A percentile compares a stretch with the other conserved stretches of the same genome.
Conservation (phyloP, 805 yeast genomes). For the Ogataea nitratoaversa region DNA sequence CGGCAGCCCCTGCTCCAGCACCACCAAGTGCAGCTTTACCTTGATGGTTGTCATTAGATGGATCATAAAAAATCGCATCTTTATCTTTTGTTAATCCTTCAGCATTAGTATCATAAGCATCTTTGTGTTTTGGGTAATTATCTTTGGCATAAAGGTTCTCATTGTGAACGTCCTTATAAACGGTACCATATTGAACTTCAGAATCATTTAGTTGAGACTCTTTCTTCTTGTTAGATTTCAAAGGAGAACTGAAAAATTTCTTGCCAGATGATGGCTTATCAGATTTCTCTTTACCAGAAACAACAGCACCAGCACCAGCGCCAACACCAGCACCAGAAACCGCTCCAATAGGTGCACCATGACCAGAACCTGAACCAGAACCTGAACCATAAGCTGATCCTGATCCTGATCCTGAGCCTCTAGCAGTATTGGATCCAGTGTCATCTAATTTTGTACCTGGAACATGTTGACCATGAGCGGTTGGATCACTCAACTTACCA, state of each 20-base stretch:
- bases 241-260: background rate
- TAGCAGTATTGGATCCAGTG: no score
- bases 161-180: constrained; percentile 13
- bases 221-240: background rate
- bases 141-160: constrained; percentile 3
- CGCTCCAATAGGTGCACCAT: no score
- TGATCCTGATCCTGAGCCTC: background rate
- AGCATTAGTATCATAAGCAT: constrained; percentile 1
- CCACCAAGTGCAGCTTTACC: no score
- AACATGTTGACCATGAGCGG: background rate
- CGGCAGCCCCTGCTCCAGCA: constrained; percentile 1
- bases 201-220: background rate
- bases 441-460: background rate
- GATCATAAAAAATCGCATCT: background rate
- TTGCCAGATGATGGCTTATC: background rate
- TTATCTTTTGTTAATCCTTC: constrained; percentile 1
- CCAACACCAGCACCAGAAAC: constrained; percentile 3
- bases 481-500: background rate
- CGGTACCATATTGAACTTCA: constrained; percentile 14
- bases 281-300: background rate
- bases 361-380: constrained; percentile 3
- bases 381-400: background rate
- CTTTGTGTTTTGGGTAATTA: background rate
- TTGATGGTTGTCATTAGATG: no score
- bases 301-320: background rate